Base-by-base conservation (phyloP, 148 eudicot genomes). In the Chenopodium quinoa region DNA sequence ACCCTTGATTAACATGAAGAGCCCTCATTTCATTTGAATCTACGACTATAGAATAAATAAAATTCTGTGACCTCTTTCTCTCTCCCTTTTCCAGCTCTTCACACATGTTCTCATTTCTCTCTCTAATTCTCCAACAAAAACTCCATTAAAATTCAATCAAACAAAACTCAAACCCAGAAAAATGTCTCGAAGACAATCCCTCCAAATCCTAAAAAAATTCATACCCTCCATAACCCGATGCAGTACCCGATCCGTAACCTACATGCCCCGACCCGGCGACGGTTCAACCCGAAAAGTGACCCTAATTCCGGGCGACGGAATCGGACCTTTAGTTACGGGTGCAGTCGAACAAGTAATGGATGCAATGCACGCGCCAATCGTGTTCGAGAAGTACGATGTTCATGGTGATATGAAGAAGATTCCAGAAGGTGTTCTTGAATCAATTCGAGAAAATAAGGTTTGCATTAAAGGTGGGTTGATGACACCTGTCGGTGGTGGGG, bases 221-320 rank as follows among this genome's bases (percentile, higher is more conserved):
- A 56, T 17, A 56, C 5, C 62, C 62, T 56, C 12, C 77, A 91
- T 14, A 77, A 88, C 84, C 90, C 73, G 9, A 5, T 29, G 67
- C 47, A 64, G 78, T 1, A 62, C 83, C 80, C 91, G 92, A 82
- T 84, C 92, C 46, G 86, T 93, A 0, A 92, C 97, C 73, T 93
- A 93, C 95, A 93, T 93, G 97, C 97, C 97, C 17, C 92, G 97
- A 6, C 95, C 97, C n/a, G 93, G 95, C 3, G 95, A 90, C 83
- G 95, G 90, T 2, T 76, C 85, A 4, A 90, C 92, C 0, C 87
- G 95, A 2, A 68, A 82, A 17, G 95, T 93, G 3, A 93, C 95
- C 40, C 85, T 93, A 7, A 90, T 93, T 12, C 92, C 97, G 4
- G 95, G 97, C 3, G 97, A 93, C 85, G 95, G 97, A 1, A 88